Evolutionary conservation across 257 asterid genomes (phyloP).

Genomic region (Orobanche coerulescens): DNA sequence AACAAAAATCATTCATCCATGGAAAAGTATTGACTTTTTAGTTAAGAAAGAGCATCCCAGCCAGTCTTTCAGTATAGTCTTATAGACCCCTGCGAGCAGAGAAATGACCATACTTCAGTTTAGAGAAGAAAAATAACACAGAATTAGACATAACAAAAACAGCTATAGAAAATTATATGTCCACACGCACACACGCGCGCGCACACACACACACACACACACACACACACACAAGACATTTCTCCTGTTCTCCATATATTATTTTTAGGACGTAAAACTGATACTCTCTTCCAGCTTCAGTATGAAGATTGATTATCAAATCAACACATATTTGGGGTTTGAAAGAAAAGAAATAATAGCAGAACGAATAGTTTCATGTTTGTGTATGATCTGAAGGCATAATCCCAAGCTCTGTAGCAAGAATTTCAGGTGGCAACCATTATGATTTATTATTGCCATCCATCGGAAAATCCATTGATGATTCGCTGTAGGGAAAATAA

Average conservation of each 20-base stretch:
- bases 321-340: neutral
- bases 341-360: neutral
- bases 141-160: neutral
- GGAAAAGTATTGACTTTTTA: neutral
- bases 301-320: neutral
- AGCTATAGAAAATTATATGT: neutral
- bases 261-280: neutral
- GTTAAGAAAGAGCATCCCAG: constrained; percentile 2
- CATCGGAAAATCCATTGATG: neutral
- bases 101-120: neutral
- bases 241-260: neutral
- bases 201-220: neutral
- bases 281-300: neutral
- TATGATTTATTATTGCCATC: neutral
- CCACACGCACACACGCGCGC: neutral
- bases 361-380: neutral
- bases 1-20: neutral
- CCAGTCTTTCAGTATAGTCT: neutral
- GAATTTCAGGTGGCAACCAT: neutral
- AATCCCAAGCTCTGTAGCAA: neutral
- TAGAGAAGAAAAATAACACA: neutral
- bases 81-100: constrained; percentile 40
- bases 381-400: neutral
- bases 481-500: neutral
- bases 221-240: neutral